Conservation (phyloP, 768 basidiomycete genomes). For the Lyophyllum decastes region DNA sequence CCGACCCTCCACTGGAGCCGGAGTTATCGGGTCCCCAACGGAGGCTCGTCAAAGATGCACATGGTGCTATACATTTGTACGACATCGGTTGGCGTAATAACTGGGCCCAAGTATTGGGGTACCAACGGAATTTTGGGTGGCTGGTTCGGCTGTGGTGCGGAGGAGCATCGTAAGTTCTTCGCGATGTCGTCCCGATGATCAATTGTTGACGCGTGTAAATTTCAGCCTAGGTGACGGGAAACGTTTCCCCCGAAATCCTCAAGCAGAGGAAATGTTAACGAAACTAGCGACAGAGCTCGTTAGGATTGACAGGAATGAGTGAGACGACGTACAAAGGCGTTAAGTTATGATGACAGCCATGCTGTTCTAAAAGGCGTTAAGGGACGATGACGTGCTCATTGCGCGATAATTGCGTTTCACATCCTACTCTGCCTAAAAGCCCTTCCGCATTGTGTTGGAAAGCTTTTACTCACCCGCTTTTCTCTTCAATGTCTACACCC, state of each 20-base stretch:
- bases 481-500: not conserved
- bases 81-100: constrained; percentile 76
- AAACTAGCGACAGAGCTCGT: constrained; percentile 64
- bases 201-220: not conserved
- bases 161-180: constrained; percentile 57
- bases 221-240: constrained; percentile 66
- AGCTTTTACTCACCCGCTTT: not conserved
- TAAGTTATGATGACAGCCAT: not conserved
- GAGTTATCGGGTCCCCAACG: constrained; percentile 70
- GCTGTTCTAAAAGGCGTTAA: not conserved
- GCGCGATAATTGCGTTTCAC: constrained; percentile 23
- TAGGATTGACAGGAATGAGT: constrained; percentile 50
- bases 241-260: constrained; percentile 67
- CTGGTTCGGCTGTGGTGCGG: constrained; percentile 56
- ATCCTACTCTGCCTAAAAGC: not conserved
- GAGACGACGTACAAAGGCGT: not conserved
- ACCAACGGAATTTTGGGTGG: constrained; percentile 53
- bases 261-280: constrained; percentile 65
- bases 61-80: constrained; percentile 61
- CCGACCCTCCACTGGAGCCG: constrained; percentile 71
- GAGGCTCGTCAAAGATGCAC: constrained; percentile 62
- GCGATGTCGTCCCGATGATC: not conserved
- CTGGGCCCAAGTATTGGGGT: constrained; percentile 69
- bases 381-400: constrained; percentile 14
- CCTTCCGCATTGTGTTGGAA: not conserved